Conservation (phyloP, 805 yeast genomes). For the Candida broadrunensis region DNA sequence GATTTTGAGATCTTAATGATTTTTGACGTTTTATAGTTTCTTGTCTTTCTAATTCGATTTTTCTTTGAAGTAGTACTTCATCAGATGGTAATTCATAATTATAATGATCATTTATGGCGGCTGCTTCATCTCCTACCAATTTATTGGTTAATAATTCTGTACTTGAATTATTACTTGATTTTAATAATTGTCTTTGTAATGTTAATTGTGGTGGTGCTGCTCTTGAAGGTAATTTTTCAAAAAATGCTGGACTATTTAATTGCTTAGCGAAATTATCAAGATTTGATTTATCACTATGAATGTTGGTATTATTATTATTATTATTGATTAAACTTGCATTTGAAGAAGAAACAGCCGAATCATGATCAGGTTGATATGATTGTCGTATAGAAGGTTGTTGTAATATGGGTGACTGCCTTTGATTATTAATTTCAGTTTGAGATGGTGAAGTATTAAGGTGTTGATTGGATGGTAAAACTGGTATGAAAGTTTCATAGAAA, state of each 20-base stretch:
- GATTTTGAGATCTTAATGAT: neutral
- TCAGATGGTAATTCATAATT: slow-evolving; percentile 17
- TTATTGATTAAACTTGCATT: neutral
- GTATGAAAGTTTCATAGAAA: slow-evolving; percentile 42
- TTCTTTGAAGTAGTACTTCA: neutral
- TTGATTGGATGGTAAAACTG: slow-evolving; percentile 23
- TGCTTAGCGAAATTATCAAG: slow-evolving; percentile 40
- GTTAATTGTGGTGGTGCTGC: slow-evolving; percentile 22
- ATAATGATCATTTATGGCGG: slow-evolving; percentile 32
- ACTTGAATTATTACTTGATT: slow-evolving; percentile 19
- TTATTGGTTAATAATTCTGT: slow-evolving; percentile 18
- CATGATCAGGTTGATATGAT: neutral
- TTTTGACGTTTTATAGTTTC: neutral
- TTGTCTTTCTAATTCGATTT: neutral
- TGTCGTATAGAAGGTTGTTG: slow-evolving; percentile 4
- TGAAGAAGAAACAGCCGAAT: neutral
- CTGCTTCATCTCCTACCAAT: slow-evolving; percentile 11
- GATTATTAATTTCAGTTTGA: slow-evolving; percentile 4
- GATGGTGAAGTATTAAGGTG: slow-evolving; percentile 1
- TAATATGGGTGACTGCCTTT: neutral
- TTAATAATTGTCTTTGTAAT: slow-evolving; percentile 1
- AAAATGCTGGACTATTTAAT: slow-evolving; percentile 29
- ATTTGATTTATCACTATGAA: slow-evolving; percentile 5
- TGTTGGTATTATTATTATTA: neutral
- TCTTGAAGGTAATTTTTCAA: slow-evolving; percentile 37